Conservation (phyloP, 2,329 filamentous ascomycete species). For the Thelonectria olida region DNA sequence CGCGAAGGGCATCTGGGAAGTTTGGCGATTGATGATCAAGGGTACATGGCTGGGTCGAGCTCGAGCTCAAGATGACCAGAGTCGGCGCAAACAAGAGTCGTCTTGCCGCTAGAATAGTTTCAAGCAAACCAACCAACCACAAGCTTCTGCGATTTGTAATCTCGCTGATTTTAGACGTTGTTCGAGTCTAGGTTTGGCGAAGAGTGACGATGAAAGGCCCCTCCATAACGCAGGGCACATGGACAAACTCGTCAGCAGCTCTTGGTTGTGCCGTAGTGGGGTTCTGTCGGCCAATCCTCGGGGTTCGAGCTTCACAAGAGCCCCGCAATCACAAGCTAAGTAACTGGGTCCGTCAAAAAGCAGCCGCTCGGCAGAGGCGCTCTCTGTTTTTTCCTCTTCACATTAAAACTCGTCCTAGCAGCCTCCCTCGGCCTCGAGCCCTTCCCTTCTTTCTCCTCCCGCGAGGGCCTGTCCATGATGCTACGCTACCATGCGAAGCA, state of each 20-base stretch:
- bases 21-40: constrained; percentile 33
- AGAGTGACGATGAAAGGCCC: constrained; percentile 27
- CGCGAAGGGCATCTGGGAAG: constrained; percentile 64
- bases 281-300: constrained; percentile 39
- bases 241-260: constrained; percentile 33
- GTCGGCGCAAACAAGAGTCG: too few species aligned
- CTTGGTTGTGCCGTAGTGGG: constrained; percentile 22
- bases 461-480: constrained; percentile 46
- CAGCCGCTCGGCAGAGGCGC: constrained; percentile 21
- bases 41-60: constrained; percentile 33
- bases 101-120: too few species aligned
- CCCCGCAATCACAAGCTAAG: constrained; percentile 43
- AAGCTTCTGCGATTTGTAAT: constrained; percentile 12
- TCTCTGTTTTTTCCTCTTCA: constrained; percentile 34
- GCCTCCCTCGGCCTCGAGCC: constrained; percentile 16
- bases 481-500: constrained; percentile 44
- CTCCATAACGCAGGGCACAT: constrained; percentile 32
- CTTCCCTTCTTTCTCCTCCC: constrained; percentile 25
- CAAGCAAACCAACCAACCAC: background rate
- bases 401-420: constrained; percentile 28
- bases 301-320: constrained; percentile 31
- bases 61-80: background rate
- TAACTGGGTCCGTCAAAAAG: constrained; percentile 31
- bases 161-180: constrained; percentile 11
- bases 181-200: constrained; percentile 12